Percentiles rank a stretch among this genome's conserved stretches.
Evolutionary conservation across 2,329 filamentous ascomycete genomes (phyloP).

Genomic region (Penicillium sclerotigenum): DNA sequence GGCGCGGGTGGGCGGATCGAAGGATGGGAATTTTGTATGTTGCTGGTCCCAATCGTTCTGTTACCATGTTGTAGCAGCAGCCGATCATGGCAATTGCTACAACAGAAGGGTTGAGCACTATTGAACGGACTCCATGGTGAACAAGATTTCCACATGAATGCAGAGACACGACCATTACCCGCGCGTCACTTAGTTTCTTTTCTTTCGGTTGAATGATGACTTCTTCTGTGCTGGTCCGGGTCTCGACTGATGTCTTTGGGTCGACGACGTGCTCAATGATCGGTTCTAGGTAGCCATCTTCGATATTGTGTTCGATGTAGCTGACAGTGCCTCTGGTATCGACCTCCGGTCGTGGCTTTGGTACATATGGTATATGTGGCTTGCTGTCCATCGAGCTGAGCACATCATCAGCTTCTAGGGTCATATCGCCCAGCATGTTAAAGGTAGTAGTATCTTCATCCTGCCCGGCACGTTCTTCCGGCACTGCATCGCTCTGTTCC

Average conservation of each 20-base stretch:
- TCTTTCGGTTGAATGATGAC: neutral
- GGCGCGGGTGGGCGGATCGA: constrained; percentile 69
- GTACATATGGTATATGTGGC: constrained; percentile 4
- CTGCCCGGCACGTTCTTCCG: constrained; percentile 12
- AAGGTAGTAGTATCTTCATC: constrained; percentile 29
- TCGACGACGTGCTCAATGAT: constrained; percentile 38
- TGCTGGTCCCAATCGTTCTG: constrained; percentile 80
- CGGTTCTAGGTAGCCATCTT: constrained; percentile 43
- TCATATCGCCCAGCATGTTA: constrained; percentile 36
- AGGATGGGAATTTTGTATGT: constrained; percentile 80
- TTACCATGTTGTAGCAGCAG: constrained; percentile 96
- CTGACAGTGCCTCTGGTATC: constrained; percentile 36
- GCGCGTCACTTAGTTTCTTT: constrained; percentile 21
- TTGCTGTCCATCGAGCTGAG: constrained; percentile 4
- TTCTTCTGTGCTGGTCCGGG: neutral
- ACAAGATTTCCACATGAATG: constrained; percentile 98
- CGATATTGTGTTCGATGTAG: constrained; percentile 46
- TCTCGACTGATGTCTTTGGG: constrained; percentile 9
- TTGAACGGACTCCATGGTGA: constrained; percentile 84
- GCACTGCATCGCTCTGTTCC: constrained; percentile 1
- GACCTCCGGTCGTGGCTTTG: constrained; percentile 16
- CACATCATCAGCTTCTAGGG: constrained; percentile 32
- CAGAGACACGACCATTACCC: constrained; percentile 84
- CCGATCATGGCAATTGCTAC: constrained; percentile 92
- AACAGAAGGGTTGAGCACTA: constrained; percentile 79